Percentiles rank a stretch among this genome's conserved stretches.
Conservation (phyloP, 75 land plant species). For the Azolla pinnata region DNA sequence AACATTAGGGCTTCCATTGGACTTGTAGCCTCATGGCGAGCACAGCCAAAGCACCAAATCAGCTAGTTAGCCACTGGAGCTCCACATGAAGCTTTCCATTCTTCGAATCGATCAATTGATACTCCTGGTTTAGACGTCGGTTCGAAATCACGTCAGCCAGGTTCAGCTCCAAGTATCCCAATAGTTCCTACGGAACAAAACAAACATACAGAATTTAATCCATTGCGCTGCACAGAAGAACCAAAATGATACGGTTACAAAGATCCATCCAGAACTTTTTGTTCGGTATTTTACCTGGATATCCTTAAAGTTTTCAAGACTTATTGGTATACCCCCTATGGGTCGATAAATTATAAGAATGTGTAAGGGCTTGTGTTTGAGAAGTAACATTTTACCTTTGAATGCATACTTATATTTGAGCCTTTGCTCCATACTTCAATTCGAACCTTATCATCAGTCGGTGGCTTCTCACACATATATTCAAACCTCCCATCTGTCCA, state of each 20-base stretch:
- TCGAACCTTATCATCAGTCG: constrained; percentile 45
- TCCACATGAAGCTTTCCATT: constrained; percentile 63
- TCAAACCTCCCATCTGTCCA: constrained; percentile 67
- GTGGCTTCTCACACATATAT: constrained; percentile 55
- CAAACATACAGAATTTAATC: too few relatives aligned
- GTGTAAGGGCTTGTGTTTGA: too few relatives aligned
- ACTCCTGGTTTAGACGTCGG: constrained; percentile 60
- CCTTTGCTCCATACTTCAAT: constrained; percentile 59
- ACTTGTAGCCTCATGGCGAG: too few relatives aligned
- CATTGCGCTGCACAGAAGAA: too few relatives aligned
- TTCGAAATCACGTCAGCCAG: constrained; percentile 60
- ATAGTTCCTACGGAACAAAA: constrained; percentile 42
- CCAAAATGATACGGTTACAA: too few relatives aligned
- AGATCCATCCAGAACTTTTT: too few relatives aligned
- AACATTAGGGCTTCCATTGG: too few relatives aligned
- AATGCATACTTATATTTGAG: constrained; percentile 18
- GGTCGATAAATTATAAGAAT: too few relatives aligned
- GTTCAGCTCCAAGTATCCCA: constrained; percentile 53
- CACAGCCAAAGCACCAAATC: too few relatives aligned
- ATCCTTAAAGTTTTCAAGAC: too few relatives aligned
- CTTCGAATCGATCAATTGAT: constrained; percentile 71
- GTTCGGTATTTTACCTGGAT: too few relatives aligned
- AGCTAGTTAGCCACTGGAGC: constrained; percentile 63
- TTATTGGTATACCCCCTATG: too few relatives aligned
- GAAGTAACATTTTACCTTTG: constrained; percentile 41